A percentile compares a stretch with the other conserved stretches of the same genome.
Evolutionary conservation across 1,284 basidiomycete species (phyloP).

Genomic region (Ceratobasidium sp.): DNA sequence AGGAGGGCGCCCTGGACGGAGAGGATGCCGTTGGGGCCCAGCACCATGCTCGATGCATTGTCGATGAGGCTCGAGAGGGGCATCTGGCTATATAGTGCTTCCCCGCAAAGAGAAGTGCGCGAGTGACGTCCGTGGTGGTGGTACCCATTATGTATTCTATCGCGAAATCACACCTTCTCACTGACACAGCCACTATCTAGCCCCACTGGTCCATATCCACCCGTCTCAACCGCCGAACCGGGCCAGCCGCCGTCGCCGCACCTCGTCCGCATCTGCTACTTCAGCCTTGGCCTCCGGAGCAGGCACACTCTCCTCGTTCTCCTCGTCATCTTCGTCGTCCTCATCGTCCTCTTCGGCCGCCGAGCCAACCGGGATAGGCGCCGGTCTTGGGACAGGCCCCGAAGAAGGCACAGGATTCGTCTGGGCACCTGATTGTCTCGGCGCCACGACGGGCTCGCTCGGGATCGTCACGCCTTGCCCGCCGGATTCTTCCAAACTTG

Average conservation of each 20-base stretch:
- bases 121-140: background rate
- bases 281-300: conserved; percentile 45
- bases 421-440: conserved; percentile 42
- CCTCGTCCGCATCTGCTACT: conserved; percentile 68
- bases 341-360: conserved; percentile 45
- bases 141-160: background rate
- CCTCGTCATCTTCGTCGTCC: conserved; percentile 45
- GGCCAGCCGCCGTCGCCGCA: conserved; percentile 76
- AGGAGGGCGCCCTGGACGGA: conserved; percentile 26
- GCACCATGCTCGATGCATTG: background rate
- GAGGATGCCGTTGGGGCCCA: conserved; percentile 21
- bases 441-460: conserved; percentile 57
- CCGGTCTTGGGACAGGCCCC: conserved; percentile 40
- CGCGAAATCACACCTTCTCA: conserved; percentile 7
- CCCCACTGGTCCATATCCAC: too few relatives aligned
- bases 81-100: background rate
- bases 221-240: conserved; percentile 59
- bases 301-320: conserved; percentile 47
- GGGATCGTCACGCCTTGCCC: conserved; percentile 53
- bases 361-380: background rate
- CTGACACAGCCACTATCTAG: conserved; percentile 14
- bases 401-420: conserved; percentile 46
- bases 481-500: conserved; percentile 70
- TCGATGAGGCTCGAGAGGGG: background rate
- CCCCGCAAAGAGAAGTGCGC: background rate